Evolutionary conservation across 148 eudicot species (phyloP).

Genomic region (Persicaria tinctoria): DNA sequence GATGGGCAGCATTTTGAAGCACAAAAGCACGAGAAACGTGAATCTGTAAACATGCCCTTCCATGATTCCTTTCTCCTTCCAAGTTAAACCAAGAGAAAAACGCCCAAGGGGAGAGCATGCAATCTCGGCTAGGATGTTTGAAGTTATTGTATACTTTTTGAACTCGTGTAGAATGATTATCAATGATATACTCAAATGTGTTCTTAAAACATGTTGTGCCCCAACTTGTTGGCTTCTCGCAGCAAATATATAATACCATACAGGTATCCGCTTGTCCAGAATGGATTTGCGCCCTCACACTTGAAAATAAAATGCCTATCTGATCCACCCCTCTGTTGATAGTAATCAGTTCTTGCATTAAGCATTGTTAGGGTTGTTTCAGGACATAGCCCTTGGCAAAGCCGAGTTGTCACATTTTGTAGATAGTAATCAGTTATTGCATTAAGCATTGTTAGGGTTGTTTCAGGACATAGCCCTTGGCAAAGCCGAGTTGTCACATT

Average conservation of each 20-base stretch:
- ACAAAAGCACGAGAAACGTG: background rate
- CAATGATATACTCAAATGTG: background rate
- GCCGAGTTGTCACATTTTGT: too few relatives aligned
- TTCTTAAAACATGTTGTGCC: background rate
- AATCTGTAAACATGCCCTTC: background rate
- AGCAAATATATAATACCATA: background rate
- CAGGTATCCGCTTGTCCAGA: background rate
- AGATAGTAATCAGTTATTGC: too few relatives aligned
- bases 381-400: too few relatives aligned
- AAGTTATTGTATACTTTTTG: background rate
- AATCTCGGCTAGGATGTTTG: background rate
- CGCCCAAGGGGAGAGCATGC: background rate
- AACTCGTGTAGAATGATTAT: background rate
- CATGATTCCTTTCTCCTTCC: background rate
- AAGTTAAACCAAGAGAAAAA: background rate
- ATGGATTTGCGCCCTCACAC: too few relatives aligned
- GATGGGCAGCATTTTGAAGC: slow-evolving; percentile 97
- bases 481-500: too few relatives aligned
- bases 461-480: too few relatives aligned
- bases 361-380: too few relatives aligned
- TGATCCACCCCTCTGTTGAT: too few relatives aligned
- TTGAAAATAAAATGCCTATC: too few relatives aligned
- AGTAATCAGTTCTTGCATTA: too few relatives aligned
- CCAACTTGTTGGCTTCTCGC: background rate
- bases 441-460: too few relatives aligned